Conservation (phyloP, 768 basidiomycete species). For the Neoboletus subvelutipes region DNA sequence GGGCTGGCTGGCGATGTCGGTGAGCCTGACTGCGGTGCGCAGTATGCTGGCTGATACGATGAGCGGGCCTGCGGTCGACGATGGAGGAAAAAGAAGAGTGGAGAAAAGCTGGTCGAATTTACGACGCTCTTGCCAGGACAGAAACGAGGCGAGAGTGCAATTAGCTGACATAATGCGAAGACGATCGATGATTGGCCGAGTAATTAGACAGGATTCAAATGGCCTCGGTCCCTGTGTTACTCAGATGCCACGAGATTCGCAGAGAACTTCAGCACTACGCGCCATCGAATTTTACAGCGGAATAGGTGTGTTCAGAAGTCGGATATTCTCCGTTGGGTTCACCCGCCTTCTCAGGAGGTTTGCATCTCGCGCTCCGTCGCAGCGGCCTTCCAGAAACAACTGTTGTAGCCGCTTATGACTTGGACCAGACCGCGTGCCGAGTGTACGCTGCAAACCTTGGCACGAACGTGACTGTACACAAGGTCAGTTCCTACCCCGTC, state of each 20-base stretch:
- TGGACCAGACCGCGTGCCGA: constrained; percentile 72
- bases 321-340: neutral
- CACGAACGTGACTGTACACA: constrained; percentile 43
- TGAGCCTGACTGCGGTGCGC: neutral
- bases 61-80: neutral
- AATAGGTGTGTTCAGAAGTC: constrained; percentile 51
- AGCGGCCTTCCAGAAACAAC: constrained; percentile 44
- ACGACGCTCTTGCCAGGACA: neutral
- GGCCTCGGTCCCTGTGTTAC: neutral
- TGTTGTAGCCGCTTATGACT: constrained; percentile 73
- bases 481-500: constrained; percentile 7
- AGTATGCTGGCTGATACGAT: neutral
- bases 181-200: constrained; percentile 7
- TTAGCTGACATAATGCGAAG: constrained; percentile 21
- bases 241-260: constrained; percentile 8
- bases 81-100: constrained; percentile 1
- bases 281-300: constrained; percentile 76
- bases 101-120: constrained; percentile 6
- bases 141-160: constrained; percentile 17
- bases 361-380: constrained; percentile 64
- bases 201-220: constrained; percentile 6
- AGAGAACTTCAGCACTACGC: constrained; percentile 16
- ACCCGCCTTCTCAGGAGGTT: constrained; percentile 50
- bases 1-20: neutral
- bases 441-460: constrained; percentile 69